Evolutionary conservation across 441 rosid species (phyloP).

Genomic region (Aquilaria agallochum): DNA sequence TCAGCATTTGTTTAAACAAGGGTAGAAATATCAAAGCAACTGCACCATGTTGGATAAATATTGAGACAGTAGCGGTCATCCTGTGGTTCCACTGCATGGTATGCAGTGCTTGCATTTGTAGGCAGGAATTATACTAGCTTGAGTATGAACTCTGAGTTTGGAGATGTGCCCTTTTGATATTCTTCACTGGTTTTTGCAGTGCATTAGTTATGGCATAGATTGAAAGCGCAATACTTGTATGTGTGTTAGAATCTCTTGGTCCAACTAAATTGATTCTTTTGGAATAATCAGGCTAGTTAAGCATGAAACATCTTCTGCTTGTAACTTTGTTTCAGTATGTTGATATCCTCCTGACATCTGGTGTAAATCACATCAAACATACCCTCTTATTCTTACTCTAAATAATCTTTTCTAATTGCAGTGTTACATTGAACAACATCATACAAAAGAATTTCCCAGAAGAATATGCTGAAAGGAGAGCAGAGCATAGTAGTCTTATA

Average conservation of each 20-base stretch:
- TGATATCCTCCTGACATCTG: background rate
- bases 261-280: too few species aligned
- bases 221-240: too few species aligned
- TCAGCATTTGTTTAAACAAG: constrained; percentile 8
- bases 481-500: constrained; percentile 69
- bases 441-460: constrained; percentile 83
- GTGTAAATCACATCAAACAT: background rate
- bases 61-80: background rate
- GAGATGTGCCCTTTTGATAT: too few species aligned
- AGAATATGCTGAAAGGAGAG: constrained; percentile 92
- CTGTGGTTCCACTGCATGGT: background rate
- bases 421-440: constrained; percentile 89
- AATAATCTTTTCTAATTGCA: constrained; percentile 23
- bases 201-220: too few species aligned
- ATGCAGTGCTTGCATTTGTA: too few species aligned
- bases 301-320: too few species aligned
- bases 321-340: too few species aligned
- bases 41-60: background rate
- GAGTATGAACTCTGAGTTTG: too few species aligned
- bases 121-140: too few species aligned
- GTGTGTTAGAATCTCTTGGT: too few species aligned
- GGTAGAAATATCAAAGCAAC: background rate
- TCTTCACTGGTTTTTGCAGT: too few species aligned
- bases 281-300: too few species aligned
- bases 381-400: constrained; percentile 2